Base-by-base conservation (phyloP, 2,329 filamentous ascomycete species). In the Periconia macrospinosa region DNA sequence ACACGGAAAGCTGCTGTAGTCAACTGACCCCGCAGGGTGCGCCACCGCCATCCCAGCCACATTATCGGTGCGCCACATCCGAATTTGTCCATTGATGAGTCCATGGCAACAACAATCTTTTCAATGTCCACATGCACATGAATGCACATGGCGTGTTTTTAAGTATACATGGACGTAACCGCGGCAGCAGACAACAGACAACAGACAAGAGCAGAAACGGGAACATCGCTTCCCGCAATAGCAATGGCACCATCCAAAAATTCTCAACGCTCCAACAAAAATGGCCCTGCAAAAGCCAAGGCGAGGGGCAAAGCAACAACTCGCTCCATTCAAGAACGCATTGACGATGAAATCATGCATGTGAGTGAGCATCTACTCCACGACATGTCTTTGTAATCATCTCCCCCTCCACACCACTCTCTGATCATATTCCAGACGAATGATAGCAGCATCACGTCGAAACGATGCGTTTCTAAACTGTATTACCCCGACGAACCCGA, bases 361-460 rank as follows among this genome's bases (percentile, higher is more conserved):
- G 82, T 83, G 71, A 74, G 81, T 41, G n/a, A 46, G 10, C 42
- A 50, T 41, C 42, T 44, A 19, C 20, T 47, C 46, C 37, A 35
- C 20, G 23, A 49, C 20, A 20, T 11, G 37, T 20, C 23, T 52
- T 27, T 14, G 3, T 18, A 43, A 13, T 23, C 17, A 18, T 8
- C 3, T 13, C 33, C 15, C 11, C 11, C 33, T n/a, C 33, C 33
- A 14, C 33, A 37, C 33, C 6, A 37, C 15, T 6, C 33, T 37
- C 33, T 37, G 15, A 37, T n/a, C 58, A 43, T 40, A 43, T 6
- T 17, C 17, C 48, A 75, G 72, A 97, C 92, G 53, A 96, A 96
- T 71, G 92, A 87, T 70, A 93, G 90, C 74, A 95, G 90, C 67
- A 96, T 96, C 62, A 88, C 92, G 15, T 96, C 92, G 14, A 97